Evolutionary conservation across 2,329 filamentous ascomycete species (phyloP).

Genomic region (Diplodia seriata): DNA sequence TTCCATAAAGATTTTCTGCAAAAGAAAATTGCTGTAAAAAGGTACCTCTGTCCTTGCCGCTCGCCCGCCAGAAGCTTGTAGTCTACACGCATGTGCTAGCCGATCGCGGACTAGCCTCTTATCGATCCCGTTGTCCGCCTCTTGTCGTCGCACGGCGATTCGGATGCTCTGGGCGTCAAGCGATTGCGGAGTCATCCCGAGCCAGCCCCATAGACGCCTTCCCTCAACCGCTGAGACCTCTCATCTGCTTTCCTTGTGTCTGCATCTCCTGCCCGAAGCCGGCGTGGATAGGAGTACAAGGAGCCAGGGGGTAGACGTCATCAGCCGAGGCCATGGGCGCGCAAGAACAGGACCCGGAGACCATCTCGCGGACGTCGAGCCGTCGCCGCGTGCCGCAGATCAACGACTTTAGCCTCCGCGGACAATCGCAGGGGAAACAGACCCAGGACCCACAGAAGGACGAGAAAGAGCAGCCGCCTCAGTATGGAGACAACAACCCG

Average conservation of each 20-base stretch:
- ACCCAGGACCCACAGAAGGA: neutral
- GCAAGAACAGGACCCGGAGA: slow-evolving; percentile 23
- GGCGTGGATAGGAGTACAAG: neutral
- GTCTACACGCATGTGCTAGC: neutral
- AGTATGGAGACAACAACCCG: slow-evolving; percentile 19
- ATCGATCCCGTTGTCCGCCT: slow-evolving; percentile 3
- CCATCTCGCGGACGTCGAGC: slow-evolving; percentile 19
- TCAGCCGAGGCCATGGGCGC: slow-evolving; percentile 9
- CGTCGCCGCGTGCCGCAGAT: slow-evolving; percentile 20
- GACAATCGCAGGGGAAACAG: neutral
- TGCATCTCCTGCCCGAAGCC: too few species aligned
- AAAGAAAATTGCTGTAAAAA: neutral
- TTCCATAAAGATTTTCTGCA: neutral
- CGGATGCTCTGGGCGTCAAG: slow-evolving; percentile 18
- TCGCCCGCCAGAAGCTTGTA: neutral
- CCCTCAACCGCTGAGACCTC: neutral
- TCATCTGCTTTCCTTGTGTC: neutral
- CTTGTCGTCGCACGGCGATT: slow-evolving; percentile 15
- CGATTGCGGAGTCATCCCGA: slow-evolving; percentile 14
- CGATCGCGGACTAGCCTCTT: neutral
- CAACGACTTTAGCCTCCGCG: slow-evolving; percentile 2
- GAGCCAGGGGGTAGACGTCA: neutral
- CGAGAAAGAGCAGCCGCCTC: neutral
- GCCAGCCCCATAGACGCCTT: neutral
- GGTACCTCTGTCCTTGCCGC: neutral